Base-by-base conservation (phyloP, 805 yeast species). In the Spathaspora gorwiae region DNA sequence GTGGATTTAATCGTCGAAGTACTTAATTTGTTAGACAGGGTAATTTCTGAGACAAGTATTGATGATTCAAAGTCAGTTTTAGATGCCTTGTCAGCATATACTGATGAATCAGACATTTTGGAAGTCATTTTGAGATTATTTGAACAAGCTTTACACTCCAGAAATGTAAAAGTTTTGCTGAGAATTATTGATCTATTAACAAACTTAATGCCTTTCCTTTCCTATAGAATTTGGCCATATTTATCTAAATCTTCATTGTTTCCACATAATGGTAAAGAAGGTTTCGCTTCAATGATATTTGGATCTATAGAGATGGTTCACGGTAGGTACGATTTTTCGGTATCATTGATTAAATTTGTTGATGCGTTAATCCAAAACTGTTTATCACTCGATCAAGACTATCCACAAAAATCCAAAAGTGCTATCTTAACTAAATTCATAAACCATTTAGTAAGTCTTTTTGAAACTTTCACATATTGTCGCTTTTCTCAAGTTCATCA, bases 141-240 rank as follows among this genome's bases (percentile, higher is more conserved):
- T 29, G 95, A 88, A 46, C 83, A 79, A 46, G 78, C 86, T 0
- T 64, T 86, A 45, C 84, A 78, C 50, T 66, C 75, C 19, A 71
- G 87, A 54, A 68, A 79, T 44, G 64, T 77, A 6, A 54, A 64
- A 0, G 56, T 80, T 0, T 62, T 81, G 24, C 67, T 72, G 19
- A 61, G 72, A 1, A 68, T 82, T 12, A 54, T 81, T 15, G 61
- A 73, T 9, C 74, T 87, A 19, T 65, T 88, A 29, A 63, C 73
- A 1, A 68, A 75, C 13, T 68, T 78, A 35, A 68, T 70, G 35
- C 68, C 67, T 39, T 64, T 78, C 6, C 76, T 72, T 35, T 79
- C 95, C 0, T 73, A 76, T 47, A 71, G 88, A 45, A 84, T 90
- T 3, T 90, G 97, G 96, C 76, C 89, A 0, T 84, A 84, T 55